Evolutionary conservation across 352 stramenopile species (phyloP).

Genomic region (Globisporangium sylvaticum): DNA sequence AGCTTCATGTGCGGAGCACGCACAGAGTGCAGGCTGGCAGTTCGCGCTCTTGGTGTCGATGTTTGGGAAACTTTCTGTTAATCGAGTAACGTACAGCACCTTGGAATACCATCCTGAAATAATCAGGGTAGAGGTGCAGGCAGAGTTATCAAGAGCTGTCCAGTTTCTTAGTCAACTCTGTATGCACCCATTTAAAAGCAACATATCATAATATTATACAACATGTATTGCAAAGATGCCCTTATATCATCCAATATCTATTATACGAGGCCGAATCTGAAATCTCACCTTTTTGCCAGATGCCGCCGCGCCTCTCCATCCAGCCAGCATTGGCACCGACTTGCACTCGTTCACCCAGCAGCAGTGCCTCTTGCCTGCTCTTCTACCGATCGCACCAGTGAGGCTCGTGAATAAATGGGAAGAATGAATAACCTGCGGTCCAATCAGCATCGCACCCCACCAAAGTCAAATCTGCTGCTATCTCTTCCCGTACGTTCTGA

Average conservation of each 20-base stretch:
- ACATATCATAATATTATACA: too few species aligned
- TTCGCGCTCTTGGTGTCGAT: too few species aligned
- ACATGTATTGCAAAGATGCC: too few species aligned
- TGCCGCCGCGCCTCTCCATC: not conserved
- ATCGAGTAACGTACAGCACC: not conserved
- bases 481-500: not conserved
- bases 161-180: not conserved
- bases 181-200: conserved; percentile 17
- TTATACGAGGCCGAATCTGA: not conserved
- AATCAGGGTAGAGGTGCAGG: conserved; percentile 6
- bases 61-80: not conserved
- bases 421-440: not conserved
- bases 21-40: too few species aligned
- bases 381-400: not conserved
- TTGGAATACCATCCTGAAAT: not conserved
- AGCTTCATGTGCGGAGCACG: too few species aligned
- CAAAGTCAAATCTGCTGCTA: not conserved
- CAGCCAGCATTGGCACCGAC: not conserved
- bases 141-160: not conserved
- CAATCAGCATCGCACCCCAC: not conserved
- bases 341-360: not conserved
- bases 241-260: too few species aligned
- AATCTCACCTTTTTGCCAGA: not conserved
- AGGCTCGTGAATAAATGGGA: not conserved
- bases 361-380: not conserved